Evolutionary conservation across 1,284 basidiomycete genomes (phyloP), one percentile per base, ranked within the genome.

Genomic region (Hemileia vastatrix): DNA sequence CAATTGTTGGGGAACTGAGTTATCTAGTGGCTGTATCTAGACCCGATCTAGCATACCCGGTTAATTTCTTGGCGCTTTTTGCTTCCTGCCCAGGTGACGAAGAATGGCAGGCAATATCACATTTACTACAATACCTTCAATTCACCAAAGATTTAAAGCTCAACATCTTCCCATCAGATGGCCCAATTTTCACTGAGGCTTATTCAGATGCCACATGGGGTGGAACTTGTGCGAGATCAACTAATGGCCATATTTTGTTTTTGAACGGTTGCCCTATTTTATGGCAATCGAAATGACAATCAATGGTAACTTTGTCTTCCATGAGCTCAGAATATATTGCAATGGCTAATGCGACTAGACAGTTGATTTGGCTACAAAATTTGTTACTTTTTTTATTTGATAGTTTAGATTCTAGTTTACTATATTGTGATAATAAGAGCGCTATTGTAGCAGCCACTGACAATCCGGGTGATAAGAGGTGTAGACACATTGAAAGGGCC

Each of bases 171-270:
- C n/a, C n/a, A n/a, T n/a, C n/a, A n/a, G n/a, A n/a, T n/a, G n/a
- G n/a, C n/a, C n/a, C n/a, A n/a, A n/a, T n/a, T n/a, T n/a, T n/a
- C n/a, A n/a, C n/a, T n/a, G n/a, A n/a, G n/a, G n/a, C n/a, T n/a
- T n/a, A n/a, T n/a, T n/a, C n/a, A n/a, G 56, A 57, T 49, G 56
- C 56, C 0, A 57, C 48, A 24, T 57, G 56, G 56, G 56, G 54
- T 2, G 56, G 56, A 1, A 31, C 48, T 27, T 40, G 44, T 15
- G 36, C 40, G 18, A 1, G 54, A 23, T 40, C 33, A 9, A 55
- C 54, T 43, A 43, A 18, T 1, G 54, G 54, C 2, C 44, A 23
- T 24, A 13, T 55, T 1, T 9, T 55, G 8, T 15, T 23, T 13
- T 32, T 24, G n/a, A 8, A 6, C 2, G 53, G 53, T 1, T 11